Percentiles rank a stretch among this genome's conserved stretches.
Evolutionary conservation across 2,329 filamentous ascomycete genomes (phyloP).

Genomic region (Exophiala phaeomuriformis): DNA sequence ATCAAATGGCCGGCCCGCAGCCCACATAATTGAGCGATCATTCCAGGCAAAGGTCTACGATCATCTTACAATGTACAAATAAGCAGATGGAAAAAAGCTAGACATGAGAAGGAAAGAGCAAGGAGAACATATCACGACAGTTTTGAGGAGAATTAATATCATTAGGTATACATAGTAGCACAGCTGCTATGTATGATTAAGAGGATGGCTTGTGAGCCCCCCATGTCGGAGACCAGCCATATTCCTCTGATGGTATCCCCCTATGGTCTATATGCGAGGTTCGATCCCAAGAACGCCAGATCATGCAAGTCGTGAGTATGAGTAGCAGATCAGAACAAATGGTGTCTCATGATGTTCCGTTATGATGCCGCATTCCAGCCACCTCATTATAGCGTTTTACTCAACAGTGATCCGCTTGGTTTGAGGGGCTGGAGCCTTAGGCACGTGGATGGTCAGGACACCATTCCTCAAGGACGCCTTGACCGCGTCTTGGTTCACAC

Average conservation of each 20-base stretch:
- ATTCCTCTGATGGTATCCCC: neutral
- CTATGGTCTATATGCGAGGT: neutral
- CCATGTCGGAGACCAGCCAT: neutral
- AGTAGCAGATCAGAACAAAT: too few relatives aligned
- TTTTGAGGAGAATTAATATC: too few relatives aligned
- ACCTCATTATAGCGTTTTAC: conserved; percentile 31
- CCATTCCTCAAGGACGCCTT: conserved; percentile 56
- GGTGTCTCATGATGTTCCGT: neutral
- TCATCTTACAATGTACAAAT: too few relatives aligned
- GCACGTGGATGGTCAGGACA: conserved; percentile 50
- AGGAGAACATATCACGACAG: too few relatives aligned
- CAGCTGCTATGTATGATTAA: too few relatives aligned
- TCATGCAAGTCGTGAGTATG: neutral
- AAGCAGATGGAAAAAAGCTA: too few relatives aligned
- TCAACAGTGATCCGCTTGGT: conserved; percentile 51
- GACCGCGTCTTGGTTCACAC: conserved; percentile 54
- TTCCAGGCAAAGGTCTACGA: too few relatives aligned
- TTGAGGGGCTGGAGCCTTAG: conserved; percentile 46
- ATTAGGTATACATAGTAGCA: too few relatives aligned
- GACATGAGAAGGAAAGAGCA: too few relatives aligned
- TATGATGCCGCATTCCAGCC: neutral
- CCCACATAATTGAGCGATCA: too few relatives aligned
- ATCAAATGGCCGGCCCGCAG: too few relatives aligned
- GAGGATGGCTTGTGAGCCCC: neutral
- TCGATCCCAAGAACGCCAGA: neutral